These are phyloP conservation scores for Sapria himalayana DNA, from an alignment of 345 rosid species.

Conservation along the genomic window DNA sequence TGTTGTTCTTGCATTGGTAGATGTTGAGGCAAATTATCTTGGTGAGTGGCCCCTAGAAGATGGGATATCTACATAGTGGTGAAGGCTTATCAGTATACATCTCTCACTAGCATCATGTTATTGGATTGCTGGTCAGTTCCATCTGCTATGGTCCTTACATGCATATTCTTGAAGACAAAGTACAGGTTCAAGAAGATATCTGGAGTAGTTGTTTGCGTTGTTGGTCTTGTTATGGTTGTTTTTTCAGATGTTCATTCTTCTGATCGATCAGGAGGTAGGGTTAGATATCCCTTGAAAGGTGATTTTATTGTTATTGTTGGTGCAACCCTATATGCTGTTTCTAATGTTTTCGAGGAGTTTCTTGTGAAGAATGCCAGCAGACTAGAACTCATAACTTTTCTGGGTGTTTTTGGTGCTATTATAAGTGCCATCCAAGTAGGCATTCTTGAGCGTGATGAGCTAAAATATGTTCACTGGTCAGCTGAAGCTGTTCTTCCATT, in stretches of 20 bases:
- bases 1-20: constrained; percentile 46
- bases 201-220: constrained; percentile 60
- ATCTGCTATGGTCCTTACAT: constrained; percentile 62
- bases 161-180: constrained; percentile 56
- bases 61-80: constrained; percentile 32
- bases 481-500: constrained; percentile 56
- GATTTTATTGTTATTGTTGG: constrained; percentile 18
- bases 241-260: constrained; percentile 84
- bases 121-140: constrained; percentile 95
- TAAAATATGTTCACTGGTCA: constrained; percentile 65
- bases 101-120: constrained; percentile 80
- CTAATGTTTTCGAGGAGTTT: constrained; percentile 20
- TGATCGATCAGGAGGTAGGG: constrained; percentile 44
- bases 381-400: constrained; percentile 58
- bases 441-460: constrained; percentile 55
- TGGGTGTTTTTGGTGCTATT: constrained; percentile 69
- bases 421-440: constrained; percentile 68
- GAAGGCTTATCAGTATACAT: constrained; percentile 78
- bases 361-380: constrained; percentile 65
- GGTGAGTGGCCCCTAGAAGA: constrained; percentile 25
- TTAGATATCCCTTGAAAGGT: constrained; percentile 14
- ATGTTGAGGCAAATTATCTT: constrained; percentile 78
- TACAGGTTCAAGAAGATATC: constrained; percentile 54
- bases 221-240: constrained; percentile 60
- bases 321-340: constrained; percentile 18